phyloP scores from a whole-genome alignment of 768 basidiomycete species.

The Suillus discolor region DNA sequence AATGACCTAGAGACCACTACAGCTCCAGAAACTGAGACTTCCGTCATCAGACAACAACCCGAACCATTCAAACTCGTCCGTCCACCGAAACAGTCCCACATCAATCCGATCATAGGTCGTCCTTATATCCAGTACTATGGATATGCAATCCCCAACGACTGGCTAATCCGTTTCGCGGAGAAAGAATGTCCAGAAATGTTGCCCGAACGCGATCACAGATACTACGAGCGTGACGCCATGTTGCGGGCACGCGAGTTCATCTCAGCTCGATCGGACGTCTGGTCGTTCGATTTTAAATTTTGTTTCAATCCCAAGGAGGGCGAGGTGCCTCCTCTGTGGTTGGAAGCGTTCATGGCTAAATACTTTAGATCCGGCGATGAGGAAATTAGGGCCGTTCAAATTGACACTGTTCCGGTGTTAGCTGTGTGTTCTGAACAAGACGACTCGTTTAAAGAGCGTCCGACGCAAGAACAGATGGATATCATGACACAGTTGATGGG shows the following conservation, averaged over 20 bases:
- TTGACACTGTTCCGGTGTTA: neutral
- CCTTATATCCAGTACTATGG: neutral
- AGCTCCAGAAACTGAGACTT: neutral
- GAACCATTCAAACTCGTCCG: neutral
- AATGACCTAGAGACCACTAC: neutral
- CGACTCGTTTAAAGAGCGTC: neutral
- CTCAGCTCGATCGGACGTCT: neutral
- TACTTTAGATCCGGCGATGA: neutral
- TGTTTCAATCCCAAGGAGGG: constrained; percentile 1
- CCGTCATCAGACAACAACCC: neutral
- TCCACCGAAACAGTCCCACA: neutral
- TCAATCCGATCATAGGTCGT: neutral
- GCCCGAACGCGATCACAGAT: neutral
- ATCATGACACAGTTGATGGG: neutral
- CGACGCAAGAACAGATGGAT: neutral
- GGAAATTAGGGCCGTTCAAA: neutral
- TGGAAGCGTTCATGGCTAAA: neutral
- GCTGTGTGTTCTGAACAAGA: neutral
- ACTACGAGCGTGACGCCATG: neutral
- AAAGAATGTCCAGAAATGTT: neutral
- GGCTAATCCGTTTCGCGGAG: neutral
- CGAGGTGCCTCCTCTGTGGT: neutral
- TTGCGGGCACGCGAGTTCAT: neutral
- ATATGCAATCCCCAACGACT: neutral
- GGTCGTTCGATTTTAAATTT: neutral